Base-by-base conservation (phyloP, 2,329 filamentous ascomycete species). In the Knufia fluminis region DNA sequence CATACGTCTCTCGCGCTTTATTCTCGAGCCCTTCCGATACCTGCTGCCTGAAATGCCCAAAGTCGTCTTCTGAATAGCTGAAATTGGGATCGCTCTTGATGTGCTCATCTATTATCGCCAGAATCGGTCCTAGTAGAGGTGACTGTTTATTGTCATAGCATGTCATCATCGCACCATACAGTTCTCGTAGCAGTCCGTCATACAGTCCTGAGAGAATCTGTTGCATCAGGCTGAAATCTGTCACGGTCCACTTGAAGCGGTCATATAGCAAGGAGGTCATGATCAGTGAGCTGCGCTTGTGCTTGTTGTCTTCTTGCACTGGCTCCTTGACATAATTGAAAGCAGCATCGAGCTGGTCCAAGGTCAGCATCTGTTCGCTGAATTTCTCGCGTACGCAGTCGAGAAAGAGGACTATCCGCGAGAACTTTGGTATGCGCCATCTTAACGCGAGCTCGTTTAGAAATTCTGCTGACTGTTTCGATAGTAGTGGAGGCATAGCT, bases 331-430 rank as follows among this genome's bases (percentile, higher is more conserved):
- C 76, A 59, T 85, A 83, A 42, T 86, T 82, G 66, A 97, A 94
- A 8, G 86, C 83, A 32, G 80, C 77, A 67, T 95, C 90, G 43
- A 97, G 70, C 44, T 86, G 89, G 58, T 91, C 83, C 10, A 92
- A 78, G 12, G 79, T 77, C 51, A 95, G 80, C 60, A 94, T 85
- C 56, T 86, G 82, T 57, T 94, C 85, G 40, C 88, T 71, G 62
- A 89, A 97, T 64, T 92, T 92, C 60, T 89, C 84, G 19, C 83
- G 78, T 4, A 88, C 78, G 49, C 94, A 85, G 68, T 97, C 92
- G 31, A 97, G 70, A 59, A 95, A 83, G 4, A 91, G 69, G 4
- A 94, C 80, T 46, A 88, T 75, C 39, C 89, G 79, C 2, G 88
- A 87, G 61, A 83, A 88, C 56, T 84, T 82, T 1, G 91, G 89